A percentile compares a stretch with the other conserved stretches of the same genome.
Evolutionary conservation across 805 yeast species (phyloP).

Genomic region (Sugiyamaella marilandica): DNA sequence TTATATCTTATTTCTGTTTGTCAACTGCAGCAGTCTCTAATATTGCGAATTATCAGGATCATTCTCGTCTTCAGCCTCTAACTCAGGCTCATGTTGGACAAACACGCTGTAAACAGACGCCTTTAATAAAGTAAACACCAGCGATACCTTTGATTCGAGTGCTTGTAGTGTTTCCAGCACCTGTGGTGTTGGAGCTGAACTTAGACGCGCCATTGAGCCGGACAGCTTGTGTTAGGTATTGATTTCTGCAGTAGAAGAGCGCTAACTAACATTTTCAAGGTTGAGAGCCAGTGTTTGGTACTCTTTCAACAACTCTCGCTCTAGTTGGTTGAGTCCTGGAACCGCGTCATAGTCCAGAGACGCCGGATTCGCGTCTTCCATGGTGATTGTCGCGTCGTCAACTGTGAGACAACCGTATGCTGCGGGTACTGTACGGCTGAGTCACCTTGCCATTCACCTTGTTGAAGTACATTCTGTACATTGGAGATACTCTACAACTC

Average conservation of each 20-base stretch:
- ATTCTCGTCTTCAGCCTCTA: slow-evolving; percentile 21
- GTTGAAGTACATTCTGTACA: not conserved
- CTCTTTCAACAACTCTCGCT: slow-evolving; percentile 35
- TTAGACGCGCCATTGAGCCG: slow-evolving; percentile 14
- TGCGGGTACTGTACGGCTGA: no score
- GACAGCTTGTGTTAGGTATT: slow-evolving; percentile 15
- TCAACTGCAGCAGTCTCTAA: not conserved
- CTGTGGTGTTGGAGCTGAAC: slow-evolving; percentile 27
- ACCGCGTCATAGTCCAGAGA: slow-evolving; percentile 9
- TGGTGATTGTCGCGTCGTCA: not conserved
- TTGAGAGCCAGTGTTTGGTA: slow-evolving; percentile 38
- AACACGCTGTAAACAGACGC: slow-evolving; percentile 67
- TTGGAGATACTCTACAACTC: not conserved
- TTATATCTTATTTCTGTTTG: not conserved
- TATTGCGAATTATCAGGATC: slow-evolving; percentile 4
- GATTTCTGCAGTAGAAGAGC: not conserved
- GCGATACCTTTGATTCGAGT: slow-evolving; percentile 57
- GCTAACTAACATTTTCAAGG: slow-evolving; percentile 26
- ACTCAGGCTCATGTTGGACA: slow-evolving; percentile 43
- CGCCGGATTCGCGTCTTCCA: slow-evolving; percentile 5
- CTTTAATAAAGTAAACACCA: slow-evolving; percentile 61
- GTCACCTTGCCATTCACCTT: not conserved
- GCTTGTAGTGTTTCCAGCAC: slow-evolving; percentile 49
- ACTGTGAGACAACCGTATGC: not conserved
- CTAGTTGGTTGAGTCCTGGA: slow-evolving; percentile 22